Evolutionary conservation across 768 basidiomycete genomes (phyloP), one percentile per base, ranked within the genome.

Genomic region (Dictyophora rubrovolvata): DNA sequence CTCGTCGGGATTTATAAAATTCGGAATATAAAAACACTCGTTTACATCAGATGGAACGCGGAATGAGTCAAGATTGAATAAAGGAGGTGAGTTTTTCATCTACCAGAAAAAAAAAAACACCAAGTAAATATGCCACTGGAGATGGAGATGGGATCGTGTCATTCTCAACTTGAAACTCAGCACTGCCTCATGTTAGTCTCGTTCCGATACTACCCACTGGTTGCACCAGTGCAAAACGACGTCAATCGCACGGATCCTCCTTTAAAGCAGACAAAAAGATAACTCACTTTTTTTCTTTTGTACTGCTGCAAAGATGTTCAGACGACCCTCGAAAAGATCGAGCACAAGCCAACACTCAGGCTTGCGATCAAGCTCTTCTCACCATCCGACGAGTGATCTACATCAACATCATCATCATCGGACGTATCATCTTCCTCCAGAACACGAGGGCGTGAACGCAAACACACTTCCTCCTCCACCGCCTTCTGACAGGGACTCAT

Each of bases 1-100:
- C 72, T 95, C 92, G 28, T 84, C 80, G 59, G 66, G 70, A 70
- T 83, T 81, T 37, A 88, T 74, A 69, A 93, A 93, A 62, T 90
- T 75, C 6, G 88, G 87, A 18, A 93, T 75, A 70, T 93, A 93
- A 66, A 80, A 83, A 2, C 75, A 74, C 56, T 77, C 75, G 49
- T 71, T 65, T 20, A 50, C n/a, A 14, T 28, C 23, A 36, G 22
- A 51, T 36, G 49, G 57, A 48, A 59, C 57, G 20, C 23, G 48
- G 17, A 59, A 59, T 12, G 16, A 1, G 14, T 48, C 37, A 23
- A 59, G 57, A 34, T 50, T n/a, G n/a, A 50, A 23, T 20, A n/a
- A n/a, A n/a, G n/a, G n/a, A n/a, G n/a, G n/a, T n/a, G n/a, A n/a
- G n/a, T n/a, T n/a, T n/a, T n/a, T n/a, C n/a, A n/a, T n/a, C n/a